A percentile compares a stretch with the other conserved stretches of the same genome.
Evolutionary conservation across 106 monocot genomes (phyloP).

Genomic region (Acorus calamus): DNA sequence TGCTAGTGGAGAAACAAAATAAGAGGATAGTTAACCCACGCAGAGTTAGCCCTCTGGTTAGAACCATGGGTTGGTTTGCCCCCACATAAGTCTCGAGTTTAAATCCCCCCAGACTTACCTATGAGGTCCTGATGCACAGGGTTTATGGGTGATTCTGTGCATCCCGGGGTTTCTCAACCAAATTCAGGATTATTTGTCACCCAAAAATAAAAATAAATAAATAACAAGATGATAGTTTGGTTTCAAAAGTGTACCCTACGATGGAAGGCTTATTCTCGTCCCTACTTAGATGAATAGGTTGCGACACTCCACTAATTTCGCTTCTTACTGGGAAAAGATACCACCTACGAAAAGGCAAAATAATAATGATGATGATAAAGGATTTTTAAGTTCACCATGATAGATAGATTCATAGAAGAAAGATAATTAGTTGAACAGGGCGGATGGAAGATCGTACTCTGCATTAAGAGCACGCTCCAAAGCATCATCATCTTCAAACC

Average conservation of each 20-base stretch:
- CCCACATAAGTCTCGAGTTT: no score
- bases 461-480: conserved; percentile 84
- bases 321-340: conserved; percentile 51
- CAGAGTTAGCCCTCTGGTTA: no score
- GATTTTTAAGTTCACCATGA: background rate
- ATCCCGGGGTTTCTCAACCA: background rate
- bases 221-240: background rate
- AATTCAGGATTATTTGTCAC: background rate
- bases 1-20: background rate
- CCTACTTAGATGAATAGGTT: conserved; percentile 55
- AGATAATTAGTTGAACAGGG: background rate
- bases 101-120: no score
- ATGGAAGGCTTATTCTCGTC: conserved; percentile 36
- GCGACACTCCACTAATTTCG: conserved; percentile 18
- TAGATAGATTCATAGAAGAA: background rate
- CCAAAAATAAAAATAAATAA: background rate
- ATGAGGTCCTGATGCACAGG: no score
- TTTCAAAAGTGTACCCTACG: conserved; percentile 31
- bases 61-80: no score
- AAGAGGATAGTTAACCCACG: no score
- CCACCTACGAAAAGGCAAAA: conserved; percentile 41
- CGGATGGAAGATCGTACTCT: conserved; percentile 56
- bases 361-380: background rate
- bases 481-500: conserved; percentile 99
- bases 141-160: no score